Evolutionary conservation across 805 yeast genomes (phyloP).

Genomic region (Deakozyma indianensis): DNA sequence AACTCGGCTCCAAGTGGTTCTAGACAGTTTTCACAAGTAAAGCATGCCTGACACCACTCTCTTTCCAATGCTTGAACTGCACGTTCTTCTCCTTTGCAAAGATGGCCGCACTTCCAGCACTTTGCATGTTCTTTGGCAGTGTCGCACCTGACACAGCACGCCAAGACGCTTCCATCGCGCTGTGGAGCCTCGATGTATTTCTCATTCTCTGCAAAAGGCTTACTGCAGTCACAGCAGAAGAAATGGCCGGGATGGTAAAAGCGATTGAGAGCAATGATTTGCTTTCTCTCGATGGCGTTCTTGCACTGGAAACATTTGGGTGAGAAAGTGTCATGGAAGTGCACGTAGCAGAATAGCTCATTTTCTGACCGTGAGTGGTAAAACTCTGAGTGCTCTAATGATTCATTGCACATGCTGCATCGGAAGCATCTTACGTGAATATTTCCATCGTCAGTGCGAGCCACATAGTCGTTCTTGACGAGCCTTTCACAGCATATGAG

Average conservation of each 20-base stretch:
- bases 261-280: conserved; percentile 16
- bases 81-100: conserved; percentile 9
- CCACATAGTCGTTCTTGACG: conserved; percentile 9
- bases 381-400: conserved; percentile 13
- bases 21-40: conserved; percentile 19
- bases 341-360: conserved; percentile 19
- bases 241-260: conserved; percentile 20
- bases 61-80: conserved; percentile 18
- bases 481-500: conserved; percentile 20
- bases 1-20: conserved; percentile 17
- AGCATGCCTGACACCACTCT: conserved; percentile 19
- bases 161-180: conserved; percentile 1
- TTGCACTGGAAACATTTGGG: conserved; percentile 18
- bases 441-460: conserved; percentile 12
- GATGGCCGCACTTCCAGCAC: conserved; percentile 20
- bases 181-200: conserved; percentile 12
- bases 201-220: conserved; percentile 10
- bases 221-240: conserved; percentile 20
- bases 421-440: conserved; percentile 13
- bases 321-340: conserved; percentile 19
- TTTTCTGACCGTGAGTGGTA: conserved; percentile 7
- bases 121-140: conserved; percentile 12
- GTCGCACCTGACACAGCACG: conserved; percentile 16
- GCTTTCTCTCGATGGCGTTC: conserved; percentile 18
- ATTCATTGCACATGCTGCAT: conserved; percentile 10